These are phyloP conservation scores for Dothideomycetidae sp. DNA, from an alignment of 2,329 filamentous ascomycete genomes.

Conservation along the genomic window DNA sequence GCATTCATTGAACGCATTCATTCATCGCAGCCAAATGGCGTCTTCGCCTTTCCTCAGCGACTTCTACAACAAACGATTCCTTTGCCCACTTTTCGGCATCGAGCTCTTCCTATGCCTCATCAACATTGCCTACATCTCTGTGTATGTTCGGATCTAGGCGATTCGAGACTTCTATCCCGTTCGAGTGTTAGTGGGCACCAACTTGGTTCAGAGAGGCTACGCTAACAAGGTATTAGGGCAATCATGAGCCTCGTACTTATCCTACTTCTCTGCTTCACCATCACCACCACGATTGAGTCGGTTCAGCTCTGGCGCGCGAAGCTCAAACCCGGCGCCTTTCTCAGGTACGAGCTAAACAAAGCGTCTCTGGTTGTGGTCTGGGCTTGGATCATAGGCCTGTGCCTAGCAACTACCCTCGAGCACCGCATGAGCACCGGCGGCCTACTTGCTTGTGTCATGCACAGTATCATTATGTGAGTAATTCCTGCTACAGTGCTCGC, in stretches of 20 bases:
- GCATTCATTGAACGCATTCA: not conserved
- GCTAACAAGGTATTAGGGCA: no score
- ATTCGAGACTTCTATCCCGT: conserved; percentile 7
- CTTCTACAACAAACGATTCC: not conserved
- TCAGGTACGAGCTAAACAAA: conserved; percentile 2
- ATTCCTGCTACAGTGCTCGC: no score
- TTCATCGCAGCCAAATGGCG: not conserved
- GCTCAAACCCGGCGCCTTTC: conserved; percentile 1
- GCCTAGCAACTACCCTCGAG: conserved; percentile 5
- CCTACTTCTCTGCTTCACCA: not conserved
- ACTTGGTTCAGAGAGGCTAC: no score
- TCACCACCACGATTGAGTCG: conserved; percentile 1
- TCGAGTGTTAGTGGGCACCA: conserved; percentile 6
- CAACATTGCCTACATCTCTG: not conserved
- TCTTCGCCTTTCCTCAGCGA: not conserved
- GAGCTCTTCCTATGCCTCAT: not conserved
- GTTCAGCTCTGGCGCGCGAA: conserved; percentile 2
- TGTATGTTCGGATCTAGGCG: not conserved
- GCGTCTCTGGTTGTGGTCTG: conserved; percentile 1
- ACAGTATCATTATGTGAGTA: conserved; percentile 6
- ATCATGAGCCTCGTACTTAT: not conserved
- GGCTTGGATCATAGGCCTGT: not conserved
- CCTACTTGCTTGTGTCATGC: conserved; percentile 1
- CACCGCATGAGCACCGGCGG: conserved; percentile 1
- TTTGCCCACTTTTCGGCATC: not conserved